Evolutionary conservation across 805 yeast genomes (phyloP), one percentile per base, ranked within the genome.

Genomic region (Kodamaea nitidulidarum): DNA sequence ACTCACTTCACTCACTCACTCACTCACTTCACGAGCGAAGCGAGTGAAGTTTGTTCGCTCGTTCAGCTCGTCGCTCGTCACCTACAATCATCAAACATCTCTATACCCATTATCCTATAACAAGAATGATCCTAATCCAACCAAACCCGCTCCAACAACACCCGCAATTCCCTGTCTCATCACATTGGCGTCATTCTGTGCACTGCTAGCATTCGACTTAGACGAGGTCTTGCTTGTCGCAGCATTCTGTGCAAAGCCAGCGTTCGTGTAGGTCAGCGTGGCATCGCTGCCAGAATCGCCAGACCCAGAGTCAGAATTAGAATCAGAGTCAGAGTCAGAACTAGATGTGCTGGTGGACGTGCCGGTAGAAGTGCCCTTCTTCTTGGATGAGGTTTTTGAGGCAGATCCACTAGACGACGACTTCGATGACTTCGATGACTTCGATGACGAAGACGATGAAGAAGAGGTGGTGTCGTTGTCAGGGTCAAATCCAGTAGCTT

Each of bases 401-500:
- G 48, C 30, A 27, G 49, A 35, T 8, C 42, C 38, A 18, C 22
- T 20, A n/a, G n/a, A n/a, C 22, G 51, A 16, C 21, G 41, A 35
- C 3, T 26, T 35, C n/a, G 53, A 35, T 33, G 49, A 39, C 15
- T 49, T 36, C 16, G 54, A 41, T n/a, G 58, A 34, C 14, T 45
- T 16, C 33, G 38, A 12, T 32, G 46, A 24, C 21, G 44, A 52
- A n/a, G 35, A 39, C 14, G 25, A 34, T n/a, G 11, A 18, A 10
- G 42, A 29, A 24, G 20, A 9, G 47, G 10, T n/a, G n/a, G n/a
- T 51, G 35, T 48, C 55, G 41, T 65, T 61, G 36, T 72, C 67
- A 12, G 80, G 78, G 50, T 85, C 73, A 35, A 77, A 64, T 8
- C 96, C 96, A 20, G 81, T 67, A 21, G 80, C 85, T 21, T 73